These are phyloP conservation scores for Aspergillus sp. DNA, from an alignment of 2,329 filamentous ascomycete genomes.

Conservation along the genomic window DNA sequence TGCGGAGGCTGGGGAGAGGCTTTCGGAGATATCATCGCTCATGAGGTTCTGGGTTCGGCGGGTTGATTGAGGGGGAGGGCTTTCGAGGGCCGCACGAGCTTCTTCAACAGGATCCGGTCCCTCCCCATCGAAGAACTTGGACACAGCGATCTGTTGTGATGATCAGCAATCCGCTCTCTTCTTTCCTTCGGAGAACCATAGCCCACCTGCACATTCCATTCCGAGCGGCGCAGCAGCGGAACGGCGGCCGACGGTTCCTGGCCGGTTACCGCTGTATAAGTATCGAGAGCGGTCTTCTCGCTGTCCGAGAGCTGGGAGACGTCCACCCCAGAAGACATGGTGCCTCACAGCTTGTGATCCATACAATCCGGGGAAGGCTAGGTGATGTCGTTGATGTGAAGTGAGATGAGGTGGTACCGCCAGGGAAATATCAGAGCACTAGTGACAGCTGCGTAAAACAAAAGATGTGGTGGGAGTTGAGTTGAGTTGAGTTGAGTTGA, in stretches of 20 bases:
- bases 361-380: conserved; percentile 10
- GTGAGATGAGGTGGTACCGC: too few relatives aligned
- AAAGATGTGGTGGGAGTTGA: neutral
- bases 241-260: conserved; percentile 70
- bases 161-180: conserved; percentile 7
- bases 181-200: neutral
- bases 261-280: conserved; percentile 79
- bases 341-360: conserved; percentile 13
- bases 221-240: conserved; percentile 68
- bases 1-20: conserved; percentile 20
- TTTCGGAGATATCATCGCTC: conserved; percentile 33
- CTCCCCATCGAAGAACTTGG: conserved; percentile 97
- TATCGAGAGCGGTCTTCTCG: conserved; percentile 77
- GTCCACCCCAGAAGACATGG: conserved; percentile 40
- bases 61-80: conserved; percentile 49
- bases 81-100: conserved; percentile 54
- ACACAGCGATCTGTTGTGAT: conserved; percentile 67
- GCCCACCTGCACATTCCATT: conserved; percentile 87
- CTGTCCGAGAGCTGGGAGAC: conserved; percentile 61
- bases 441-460: too few relatives aligned
- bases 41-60: conserved; percentile 64
- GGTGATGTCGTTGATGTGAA: too few relatives aligned
- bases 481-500: neutral
- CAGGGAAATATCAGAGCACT: too few relatives aligned
- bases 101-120: conserved; percentile 72